Conservation (phyloP, 1,139 yeast species). For the Suhomyces bribrorum region DNA sequence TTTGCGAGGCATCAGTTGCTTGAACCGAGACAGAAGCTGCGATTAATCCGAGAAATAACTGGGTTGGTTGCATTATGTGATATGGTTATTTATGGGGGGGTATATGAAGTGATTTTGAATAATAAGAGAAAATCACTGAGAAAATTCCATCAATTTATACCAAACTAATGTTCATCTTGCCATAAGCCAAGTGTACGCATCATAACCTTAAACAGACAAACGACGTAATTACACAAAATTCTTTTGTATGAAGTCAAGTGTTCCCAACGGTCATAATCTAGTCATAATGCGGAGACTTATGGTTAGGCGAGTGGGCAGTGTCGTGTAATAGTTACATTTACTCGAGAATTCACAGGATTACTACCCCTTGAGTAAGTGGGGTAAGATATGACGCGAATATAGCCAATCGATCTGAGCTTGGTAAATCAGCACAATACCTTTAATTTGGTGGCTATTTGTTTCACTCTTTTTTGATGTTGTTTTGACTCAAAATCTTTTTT, state of each 20-base stretch:
- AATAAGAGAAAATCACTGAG: neutral
- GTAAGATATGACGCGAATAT: neutral
- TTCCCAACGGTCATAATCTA: slow-evolving; percentile 2
- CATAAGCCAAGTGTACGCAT: neutral
- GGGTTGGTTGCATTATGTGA: slow-evolving; percentile 6
- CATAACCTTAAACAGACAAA: slow-evolving; percentile 1
- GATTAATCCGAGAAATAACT: slow-evolving; percentile 4
- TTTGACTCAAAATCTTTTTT: too few species aligned
- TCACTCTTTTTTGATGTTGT: too few species aligned
- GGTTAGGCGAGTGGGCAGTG: slow-evolving; percentile 2
- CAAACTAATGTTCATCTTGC: neutral
- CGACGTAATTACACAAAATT: slow-evolving; percentile 3
- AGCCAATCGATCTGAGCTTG: neutral
- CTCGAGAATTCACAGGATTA: slow-evolving; percentile 4
- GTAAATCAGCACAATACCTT: neutral
- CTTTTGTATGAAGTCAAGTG: slow-evolving; percentile 1
- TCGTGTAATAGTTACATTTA: neutral
- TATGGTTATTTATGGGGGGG: neutral
- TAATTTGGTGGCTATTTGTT: too few species aligned
- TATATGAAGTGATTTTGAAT: neutral
- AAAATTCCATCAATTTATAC: slow-evolving; percentile 3
- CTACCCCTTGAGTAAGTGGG: slow-evolving; percentile 5
- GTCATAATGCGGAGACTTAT: slow-evolving; percentile 6
- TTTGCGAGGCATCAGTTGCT: slow-evolving; percentile 14
- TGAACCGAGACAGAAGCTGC: slow-evolving; percentile 5